Evolutionary conservation across 257 asterid species (phyloP).

Genomic region (Ballota nigra): DNA sequence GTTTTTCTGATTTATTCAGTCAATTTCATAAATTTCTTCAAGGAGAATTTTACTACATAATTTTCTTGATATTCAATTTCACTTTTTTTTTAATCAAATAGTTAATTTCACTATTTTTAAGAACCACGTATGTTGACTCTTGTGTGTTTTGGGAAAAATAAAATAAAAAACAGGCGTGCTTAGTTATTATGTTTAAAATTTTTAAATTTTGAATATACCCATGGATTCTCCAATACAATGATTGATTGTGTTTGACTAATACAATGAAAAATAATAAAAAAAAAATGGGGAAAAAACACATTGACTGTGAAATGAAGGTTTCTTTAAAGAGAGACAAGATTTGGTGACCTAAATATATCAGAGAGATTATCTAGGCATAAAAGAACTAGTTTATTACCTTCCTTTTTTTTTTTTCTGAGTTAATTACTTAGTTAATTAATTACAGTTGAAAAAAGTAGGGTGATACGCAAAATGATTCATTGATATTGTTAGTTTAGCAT

Average conservation of each 20-base stretch:
- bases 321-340: slow-evolving; percentile 23
- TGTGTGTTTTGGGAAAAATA: not conserved
- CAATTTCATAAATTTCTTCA: too few species aligned
- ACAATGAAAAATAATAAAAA: not conserved
- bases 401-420: too few species aligned
- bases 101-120: not conserved
- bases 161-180: slow-evolving; percentile 13
- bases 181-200: not conserved
- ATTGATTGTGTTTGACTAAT: slow-evolving; percentile 30
- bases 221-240: slow-evolving; percentile 3
- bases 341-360: slow-evolving; percentile 35
- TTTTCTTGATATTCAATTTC: not conserved
- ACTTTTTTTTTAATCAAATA: not conserved
- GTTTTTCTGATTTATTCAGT: not conserved
- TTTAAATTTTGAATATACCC: slow-evolving; percentile 4
- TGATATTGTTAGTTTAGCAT: too few species aligned
- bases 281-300: not conserved
- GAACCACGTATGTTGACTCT: not conserved
- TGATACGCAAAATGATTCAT: too few species aligned
- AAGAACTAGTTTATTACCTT: not conserved
- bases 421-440: slow-evolving; percentile 1
- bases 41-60: not conserved
- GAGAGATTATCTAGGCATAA: slow-evolving; percentile 8
- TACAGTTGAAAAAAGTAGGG: too few species aligned
- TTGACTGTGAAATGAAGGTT: slow-evolving; percentile 26